Conservation (phyloP, 2,329 filamentous ascomycete genomes). For the Chaetomiaceae sp. region DNA sequence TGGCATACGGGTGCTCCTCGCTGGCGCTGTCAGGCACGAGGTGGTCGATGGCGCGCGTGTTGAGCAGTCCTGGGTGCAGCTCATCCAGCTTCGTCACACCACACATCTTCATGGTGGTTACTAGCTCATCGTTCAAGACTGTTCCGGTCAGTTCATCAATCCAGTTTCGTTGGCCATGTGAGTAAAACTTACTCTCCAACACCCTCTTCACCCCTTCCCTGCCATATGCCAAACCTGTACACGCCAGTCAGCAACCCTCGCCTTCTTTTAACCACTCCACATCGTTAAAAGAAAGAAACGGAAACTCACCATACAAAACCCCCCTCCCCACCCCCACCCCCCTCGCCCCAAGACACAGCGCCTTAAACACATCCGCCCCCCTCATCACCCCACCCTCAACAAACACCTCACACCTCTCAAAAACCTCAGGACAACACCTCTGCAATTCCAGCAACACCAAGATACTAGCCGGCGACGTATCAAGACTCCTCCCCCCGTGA, state of each 20-base stretch:
- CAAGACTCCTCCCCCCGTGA: conserved; percentile 59
- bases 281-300: neutral
- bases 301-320: conserved; percentile 46
- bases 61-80: conserved; percentile 57
- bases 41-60: conserved; percentile 48
- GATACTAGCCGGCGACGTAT: conserved; percentile 50
- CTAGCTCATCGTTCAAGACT: conserved; percentile 57
- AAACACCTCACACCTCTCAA: conserved; percentile 56
- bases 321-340: conserved; percentile 61
- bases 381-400: conserved; percentile 62
- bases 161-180: neutral
- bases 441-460: conserved; percentile 60
- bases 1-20: conserved; percentile 43
- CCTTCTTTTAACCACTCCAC: neutral
- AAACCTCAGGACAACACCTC: conserved; percentile 55
- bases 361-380: conserved; percentile 65
- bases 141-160: neutral
- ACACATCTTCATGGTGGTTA: conserved; percentile 62
- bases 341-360: conserved; percentile 59
- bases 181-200: conserved; percentile 43
- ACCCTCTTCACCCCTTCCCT: conserved; percentile 51
- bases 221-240: conserved; percentile 50
- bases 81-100: conserved; percentile 59
- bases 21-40: conserved; percentile 37
- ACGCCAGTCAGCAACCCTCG: neutral